Evolutionary conservation across 495 filamentous ascomycete species (phyloP), one percentile per base, ranked within the genome.

Genomic region (Trichoderma reesei): DNA sequence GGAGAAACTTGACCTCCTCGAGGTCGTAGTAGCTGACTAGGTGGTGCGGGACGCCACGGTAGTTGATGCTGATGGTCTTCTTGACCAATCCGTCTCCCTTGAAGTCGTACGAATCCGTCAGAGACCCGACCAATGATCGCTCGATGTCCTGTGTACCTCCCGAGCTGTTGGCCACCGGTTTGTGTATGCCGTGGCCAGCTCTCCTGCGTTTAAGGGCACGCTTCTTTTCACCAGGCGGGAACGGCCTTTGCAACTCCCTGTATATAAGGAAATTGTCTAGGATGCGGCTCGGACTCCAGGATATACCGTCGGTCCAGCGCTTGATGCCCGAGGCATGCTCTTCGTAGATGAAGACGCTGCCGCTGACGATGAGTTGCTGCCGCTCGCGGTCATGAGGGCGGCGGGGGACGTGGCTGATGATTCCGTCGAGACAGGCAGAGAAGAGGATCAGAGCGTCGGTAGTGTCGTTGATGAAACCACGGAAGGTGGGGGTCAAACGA

Each of bases 261-360:
- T 97, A 97, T 66, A 97, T 82, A 38, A 96, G 83, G 68, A 91
- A 95, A 68, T 96, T 96, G 51, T 86, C 88, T 54, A 94, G 75
- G 41, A 96, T 92, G 16, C 92, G 86, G 72, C 91, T 95, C 0
- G 92, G 91, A 69, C 89, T 93, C 92, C 92, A 96, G 18, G 85
- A 85, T 13, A 90, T 82, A 3, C 91, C 91, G 72, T 97, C 92
- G 0, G 92, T 96, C 92, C 92, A 96, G 46, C 92, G 83, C 76
- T 93, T 95, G 74, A 96, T 95, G 2, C 89, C 90, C 1, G 91
- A 93, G 1, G 88, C 85, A 63, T 88, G 85, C 71, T 96, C 90
- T 70, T 94, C 90, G 74, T 96, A 96, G 67, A 96, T 88, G 72
- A 96, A 93, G 11, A 96, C 83, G 63, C 87, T 87, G 31, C 92